These are phyloP conservation scores for Apophysomyces elegans DNA, from an alignment of 371 early-diverging fungal species.

Conservation along the genomic window DNA sequence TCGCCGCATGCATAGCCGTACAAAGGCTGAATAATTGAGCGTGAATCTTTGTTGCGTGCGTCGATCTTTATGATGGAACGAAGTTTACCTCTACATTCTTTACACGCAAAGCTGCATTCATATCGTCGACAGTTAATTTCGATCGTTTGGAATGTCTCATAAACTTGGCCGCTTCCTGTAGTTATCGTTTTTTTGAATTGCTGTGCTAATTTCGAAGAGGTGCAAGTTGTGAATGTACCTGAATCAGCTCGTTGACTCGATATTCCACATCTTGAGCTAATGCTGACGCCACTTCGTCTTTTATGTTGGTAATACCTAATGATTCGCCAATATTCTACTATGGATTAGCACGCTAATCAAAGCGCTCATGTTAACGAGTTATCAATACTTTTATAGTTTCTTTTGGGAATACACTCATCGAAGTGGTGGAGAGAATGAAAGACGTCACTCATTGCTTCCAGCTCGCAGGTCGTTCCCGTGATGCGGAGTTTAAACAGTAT, in stretches of 20 bases:
- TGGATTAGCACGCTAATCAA: not conserved
- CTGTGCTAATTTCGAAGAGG: not conserved
- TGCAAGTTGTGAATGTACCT: slow-evolving; percentile 48
- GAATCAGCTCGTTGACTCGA: slow-evolving; percentile 95
- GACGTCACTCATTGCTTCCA: too few species aligned
- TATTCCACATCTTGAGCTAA: slow-evolving; percentile 98
- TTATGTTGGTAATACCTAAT: slow-evolving; percentile 88
- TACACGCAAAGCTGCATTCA: slow-evolving; percentile 95
- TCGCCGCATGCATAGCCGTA: slow-evolving; percentile 93
- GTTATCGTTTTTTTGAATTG: not conserved
- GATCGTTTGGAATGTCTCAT: slow-evolving; percentile 96
- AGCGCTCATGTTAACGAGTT: not conserved
- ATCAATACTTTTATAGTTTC: slow-evolving; percentile 49
- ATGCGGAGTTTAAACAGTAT: too few species aligned
- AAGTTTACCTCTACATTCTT: slow-evolving; percentile 90
- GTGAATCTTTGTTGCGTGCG: slow-evolving; percentile 4
- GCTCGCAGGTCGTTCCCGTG: too few species aligned
- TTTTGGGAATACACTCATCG: slow-evolving; percentile 54
- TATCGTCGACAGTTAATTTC: slow-evolving; percentile 89
- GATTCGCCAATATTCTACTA: slow-evolving; percentile 86
- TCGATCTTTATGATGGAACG: not conserved
- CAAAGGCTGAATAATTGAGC: slow-evolving; percentile 70
- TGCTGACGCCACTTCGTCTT: slow-evolving; percentile 89
- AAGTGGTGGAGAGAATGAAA: not conserved
- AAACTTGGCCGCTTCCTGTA: slow-evolving; percentile 95